Evolutionary conservation across 192 early-diverging fungal species (phyloP).

Genomic region (Umbelopsis ramanniana): DNA sequence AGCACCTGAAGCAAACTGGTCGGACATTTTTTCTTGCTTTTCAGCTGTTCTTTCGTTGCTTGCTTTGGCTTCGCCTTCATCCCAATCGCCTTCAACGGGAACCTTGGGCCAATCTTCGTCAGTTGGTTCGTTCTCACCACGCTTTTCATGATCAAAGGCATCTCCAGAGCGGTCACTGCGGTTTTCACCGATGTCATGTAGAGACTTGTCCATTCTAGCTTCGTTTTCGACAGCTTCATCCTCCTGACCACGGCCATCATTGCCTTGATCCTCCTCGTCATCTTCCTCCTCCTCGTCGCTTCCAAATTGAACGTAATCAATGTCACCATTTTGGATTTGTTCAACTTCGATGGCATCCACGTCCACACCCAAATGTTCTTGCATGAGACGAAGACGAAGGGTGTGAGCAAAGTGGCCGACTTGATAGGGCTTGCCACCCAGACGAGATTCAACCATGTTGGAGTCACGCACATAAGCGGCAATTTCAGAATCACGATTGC

Average conservation of each 20-base stretch:
- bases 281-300: background rate
- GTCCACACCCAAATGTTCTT: slow-evolving; percentile 75
- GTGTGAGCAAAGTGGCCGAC: slow-evolving; percentile 74
- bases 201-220: background rate
- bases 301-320: background rate
- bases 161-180: background rate
- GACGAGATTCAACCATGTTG: slow-evolving; percentile 63
- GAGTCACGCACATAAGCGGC: slow-evolving; percentile 70
- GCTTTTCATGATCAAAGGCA: background rate
- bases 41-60: background rate
- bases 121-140: background rate
- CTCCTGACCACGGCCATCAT: background rate
- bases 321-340: slow-evolving; percentile 17
- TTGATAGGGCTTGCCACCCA: slow-evolving; percentile 71
- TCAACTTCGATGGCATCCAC: slow-evolving; percentile 27
- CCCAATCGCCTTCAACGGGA: slow-evolving; percentile 6
- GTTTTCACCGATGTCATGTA: background rate
- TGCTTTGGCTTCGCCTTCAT: slow-evolving; percentile 3
- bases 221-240: background rate
- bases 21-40: background rate
- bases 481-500: slow-evolving; percentile 82
- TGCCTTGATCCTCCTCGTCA: background rate
- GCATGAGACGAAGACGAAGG: slow-evolving; percentile 73
- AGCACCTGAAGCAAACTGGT: background rate
- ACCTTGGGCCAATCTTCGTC: slow-evolving; percentile 12